Base-by-base conservation (phyloP, 148 eudicot species). In the Cornus controversa region DNA sequence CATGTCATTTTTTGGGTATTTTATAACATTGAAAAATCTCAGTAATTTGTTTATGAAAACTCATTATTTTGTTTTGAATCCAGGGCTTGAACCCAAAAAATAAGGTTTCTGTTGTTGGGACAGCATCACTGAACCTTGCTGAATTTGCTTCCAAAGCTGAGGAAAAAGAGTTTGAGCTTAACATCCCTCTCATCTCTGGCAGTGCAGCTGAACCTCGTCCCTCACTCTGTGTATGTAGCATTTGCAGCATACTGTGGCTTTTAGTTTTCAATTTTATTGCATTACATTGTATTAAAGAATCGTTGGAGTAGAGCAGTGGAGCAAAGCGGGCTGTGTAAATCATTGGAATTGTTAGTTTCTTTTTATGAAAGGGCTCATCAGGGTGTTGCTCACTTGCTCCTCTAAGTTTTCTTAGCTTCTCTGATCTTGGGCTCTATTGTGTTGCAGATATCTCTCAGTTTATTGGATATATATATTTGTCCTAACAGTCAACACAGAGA, bases 91-190 rank as follows among this genome's bases (percentile, higher is more conserved):
- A 85, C 72, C 80, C 80, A 10, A 95, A 95, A 83, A 88, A 80
- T 84, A 95, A 93, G 86, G 77, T 68, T 69, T 63, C 85, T 42
- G 73, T 82, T 45, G 71, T 91, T 36, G 94, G 97, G 54, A 80
- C 83, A 66, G 94, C 89, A n/a, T 75, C 86, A 6, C 74, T 95
- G 74, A 91, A 95, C 77, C 86, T 95, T 75, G 97, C 98, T 79
- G 97, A 93, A 71, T 93, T 86, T 78, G 96, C 97, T 80, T 88
- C 91, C 36, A 80, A 75, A 82, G 78, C 79, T 27, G 94, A 90
- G 68, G 89, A 89, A 80, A 85, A 90, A 75, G 89, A 87, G 53
- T 84, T 86, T 76, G 90, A 93, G 18, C 76, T 93, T 67, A 80
- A 79, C 75, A 85, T 95, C 77, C 98, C 98, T 63, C 82, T 93